Percentiles rank a stretch among this genome's conserved stretches.
These are phyloP conservation scores for Myriosclerotinia duriaeana DNA, from an alignment of 2,329 filamentous ascomycete genomes.

Conservation along the genomic window DNA sequence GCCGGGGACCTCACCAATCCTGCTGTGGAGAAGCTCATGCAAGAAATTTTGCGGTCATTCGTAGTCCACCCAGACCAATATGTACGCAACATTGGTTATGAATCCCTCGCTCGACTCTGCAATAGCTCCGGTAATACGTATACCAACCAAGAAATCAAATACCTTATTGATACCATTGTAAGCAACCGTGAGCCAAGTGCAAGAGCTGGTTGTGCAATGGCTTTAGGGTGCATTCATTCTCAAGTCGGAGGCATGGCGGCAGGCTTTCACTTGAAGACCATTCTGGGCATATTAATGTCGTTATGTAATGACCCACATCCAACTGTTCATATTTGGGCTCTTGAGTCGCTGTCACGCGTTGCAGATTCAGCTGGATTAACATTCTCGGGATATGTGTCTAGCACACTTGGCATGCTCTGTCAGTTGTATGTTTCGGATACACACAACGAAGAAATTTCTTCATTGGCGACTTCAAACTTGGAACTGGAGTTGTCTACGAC, in stretches of 20 bases:
- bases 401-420: constrained; percentile 88
- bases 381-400: constrained; percentile 86
- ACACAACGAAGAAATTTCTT: constrained; percentile 80
- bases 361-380: constrained; percentile 90
- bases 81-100: constrained; percentile 80
- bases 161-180: constrained; percentile 90
- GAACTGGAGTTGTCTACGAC: constrained; percentile 82
- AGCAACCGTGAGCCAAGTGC: constrained; percentile 90
- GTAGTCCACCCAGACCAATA: constrained; percentile 82
- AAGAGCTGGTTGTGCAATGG: constrained; percentile 90
- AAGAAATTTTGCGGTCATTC: constrained; percentile 70
- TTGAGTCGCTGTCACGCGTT: constrained; percentile 82
- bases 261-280: constrained; percentile 92
- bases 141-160: constrained; percentile 86
- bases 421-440: constrained; percentile 90
- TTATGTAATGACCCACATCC: constrained; percentile 94
- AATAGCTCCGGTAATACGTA: constrained; percentile 75
- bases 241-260: constrained; percentile 98
- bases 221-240: constrained; percentile 87
- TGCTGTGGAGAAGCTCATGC: constrained; percentile 79
- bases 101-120: constrained; percentile 82
- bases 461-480: constrained; percentile 82
- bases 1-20: constrained; percentile 71
- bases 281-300: constrained; percentile 97
- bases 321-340: constrained; percentile 92